Evolutionary conservation across 148 eudicot species (phyloP).

Genomic region (Vaccinium myrtillus): DNA sequence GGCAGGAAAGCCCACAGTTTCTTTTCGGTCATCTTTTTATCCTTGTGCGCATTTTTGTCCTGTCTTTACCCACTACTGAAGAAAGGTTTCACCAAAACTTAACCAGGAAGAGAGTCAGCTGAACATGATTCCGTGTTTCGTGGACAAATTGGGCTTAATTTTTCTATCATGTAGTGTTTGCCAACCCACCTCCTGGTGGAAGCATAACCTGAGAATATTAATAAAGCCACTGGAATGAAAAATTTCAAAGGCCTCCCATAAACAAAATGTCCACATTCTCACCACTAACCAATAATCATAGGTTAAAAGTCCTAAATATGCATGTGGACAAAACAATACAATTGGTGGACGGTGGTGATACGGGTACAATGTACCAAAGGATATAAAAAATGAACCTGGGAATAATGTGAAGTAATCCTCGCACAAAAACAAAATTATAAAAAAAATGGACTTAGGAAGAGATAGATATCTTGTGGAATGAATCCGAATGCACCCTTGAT

Average conservation of each 20-base stretch:
- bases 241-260: neutral
- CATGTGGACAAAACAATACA: neutral
- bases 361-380: neutral
- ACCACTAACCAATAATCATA: neutral
- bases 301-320: neutral
- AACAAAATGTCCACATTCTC: neutral
- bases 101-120: neutral
- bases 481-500: neutral
- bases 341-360: neutral
- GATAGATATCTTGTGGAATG: neutral
- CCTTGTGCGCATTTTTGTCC: neutral
- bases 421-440: neutral
- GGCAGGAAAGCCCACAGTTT: too few species aligned
- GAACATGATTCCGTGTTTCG: slow-evolving; percentile 14
- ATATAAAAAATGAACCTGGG: neutral
- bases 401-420: neutral
- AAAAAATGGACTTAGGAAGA: neutral
- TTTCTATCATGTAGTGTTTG: neutral
- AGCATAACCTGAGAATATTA: neutral
- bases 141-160: neutral
- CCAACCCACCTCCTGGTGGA: slow-evolving; percentile 21
- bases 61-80: neutral
- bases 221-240: neutral
- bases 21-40: too few species aligned
- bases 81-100: neutral